Percentiles rank a stretch among this genome's conserved stretches.
Conservation (phyloP, 768 basidiomycete genomes). For the Boletus subcaerulescens region DNA sequence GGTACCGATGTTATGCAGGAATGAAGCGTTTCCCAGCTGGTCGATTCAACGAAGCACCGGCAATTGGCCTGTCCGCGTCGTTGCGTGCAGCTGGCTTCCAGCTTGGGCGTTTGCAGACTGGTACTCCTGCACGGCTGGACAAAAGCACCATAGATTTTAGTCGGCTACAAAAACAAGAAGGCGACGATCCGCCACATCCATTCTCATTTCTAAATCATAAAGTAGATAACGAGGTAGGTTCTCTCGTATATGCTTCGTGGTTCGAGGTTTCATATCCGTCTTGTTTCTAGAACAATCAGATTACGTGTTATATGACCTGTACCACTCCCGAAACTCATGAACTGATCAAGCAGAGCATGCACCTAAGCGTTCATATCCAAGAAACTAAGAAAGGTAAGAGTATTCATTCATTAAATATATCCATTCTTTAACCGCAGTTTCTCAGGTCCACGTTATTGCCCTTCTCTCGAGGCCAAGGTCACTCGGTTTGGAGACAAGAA, state of each 20-base stretch:
- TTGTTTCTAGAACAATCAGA: conserved; percentile 60
- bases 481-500: conserved; percentile 71
- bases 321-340: conserved; percentile 75
- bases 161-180: conserved; percentile 58
- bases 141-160: conserved; percentile 68
- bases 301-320: conserved; percentile 66
- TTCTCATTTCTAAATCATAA: conserved; percentile 73
- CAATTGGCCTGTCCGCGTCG: conserved; percentile 72
- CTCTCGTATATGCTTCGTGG: background rate
- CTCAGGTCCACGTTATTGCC: conserved; percentile 86
- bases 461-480: conserved; percentile 86
- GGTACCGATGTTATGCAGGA: conserved; percentile 36
- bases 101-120: conserved; percentile 80
- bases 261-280: background rate
- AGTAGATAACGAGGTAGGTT: conserved; percentile 67
- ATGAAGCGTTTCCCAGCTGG: conserved; percentile 77
- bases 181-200: conserved; percentile 61
- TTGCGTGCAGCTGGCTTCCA: conserved; percentile 73
- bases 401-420: background rate
- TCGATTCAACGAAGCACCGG: conserved; percentile 67
- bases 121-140: conserved; percentile 81
- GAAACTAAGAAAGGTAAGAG: conserved; percentile 77
- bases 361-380: conserved; percentile 79
- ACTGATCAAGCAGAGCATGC: conserved; percentile 72
- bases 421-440: background rate